Base-by-base conservation (phyloP, 164 flowering plant genomes). In the Nelumbo lutea region DNA sequence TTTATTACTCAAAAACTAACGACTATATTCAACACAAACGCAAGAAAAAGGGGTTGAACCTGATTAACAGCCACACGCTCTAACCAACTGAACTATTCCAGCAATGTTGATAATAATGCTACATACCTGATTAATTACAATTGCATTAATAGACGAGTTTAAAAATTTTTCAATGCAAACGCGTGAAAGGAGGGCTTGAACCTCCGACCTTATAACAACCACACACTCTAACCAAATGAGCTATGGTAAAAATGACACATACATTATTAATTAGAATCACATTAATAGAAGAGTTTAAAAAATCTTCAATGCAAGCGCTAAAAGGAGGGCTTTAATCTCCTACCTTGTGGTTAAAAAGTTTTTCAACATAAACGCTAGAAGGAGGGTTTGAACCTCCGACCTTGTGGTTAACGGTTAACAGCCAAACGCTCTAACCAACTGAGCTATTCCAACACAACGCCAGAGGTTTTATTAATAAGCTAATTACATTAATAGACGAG, bases 361-460 rank as follows among this genome's bases (percentile, higher is more conserved):
- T 27, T 27, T 27, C 27, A 27, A 27, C 0, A 27, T 0, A 27
- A 7, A 10, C 90, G 87, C 88, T 85, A 85, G 88, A 88, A 79
- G 93, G 84, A 87, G 92, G 90, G 90, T 70, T 90, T 68, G 92
- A 89, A 87, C 90, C 90, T 85, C 85, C 90, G 88, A 86, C 90
- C 89, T 86, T 87, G 87, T 86, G 88, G 88, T 85, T 91, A 91
- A 87, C 89, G 88, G 88, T 85, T 91, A 91, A 87, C 89, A 84
- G 92, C 90, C 94, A 88, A 90, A 91, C 94, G 96, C 89, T 90
- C 90, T 88, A 88, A 78, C 94, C 96, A 88, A 84, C 90, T 88
- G 90, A 89, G 95, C 27, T 27, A 27, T 27, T 27, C 27, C 27
- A 27, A 0, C 27, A 27, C 27, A n/a, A n/a, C n/a, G n/a, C n/a